Evolutionary conservation across 176 grass and related monocot species (phyloP), one percentile per base, ranked within the genome.

Genomic region (Lolium rigidum): DNA sequence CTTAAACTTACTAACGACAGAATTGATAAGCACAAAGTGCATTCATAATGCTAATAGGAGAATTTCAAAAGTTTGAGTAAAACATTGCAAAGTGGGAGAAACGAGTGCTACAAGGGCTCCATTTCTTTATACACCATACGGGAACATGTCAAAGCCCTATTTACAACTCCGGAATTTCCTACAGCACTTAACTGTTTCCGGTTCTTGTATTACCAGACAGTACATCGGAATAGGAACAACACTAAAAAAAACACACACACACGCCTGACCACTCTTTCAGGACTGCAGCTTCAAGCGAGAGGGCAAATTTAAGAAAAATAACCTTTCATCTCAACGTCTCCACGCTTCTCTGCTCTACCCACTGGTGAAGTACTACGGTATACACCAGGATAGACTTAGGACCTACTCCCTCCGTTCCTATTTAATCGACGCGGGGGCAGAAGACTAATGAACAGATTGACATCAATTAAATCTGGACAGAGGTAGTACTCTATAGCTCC

Each of bases 151-250:
- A 26, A 20, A 35, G 50, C 47, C 21, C 22, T 17, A 15, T 75
- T 51, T 52, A 24, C 46, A 52, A 50, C 22, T 49, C 13, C 13
- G 46, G 16, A 26, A 51, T 50, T 9, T 39, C 10, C 47, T 9
- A 28, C 7, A 51, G 3, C 12, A 74, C 21, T 2, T 15, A 37
- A 69, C 65, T 24, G n/a, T 68, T 68, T 68, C 65, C 35, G 16
- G 17, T 41, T 70, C 35, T 70, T 70, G 35, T 41, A 70, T 39
- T 10, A n/a, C 66, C 66, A 20, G 66, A 70, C 65, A 68, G n/a
- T 68, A 38, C 31, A 68, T 69, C 66, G 16, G 65, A 5, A 38
- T 18, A 49, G n/a, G n/a, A 14, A 46, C 39, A 74, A 49, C 68
- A 71, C 1, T 5, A 9, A 4, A 50, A 50, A 50, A 50, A 2